Evolutionary conservation across 2,329 filamentous ascomycete genomes (phyloP), one percentile per base, ranked within the genome.

Genomic region (Cordyceps cateniannulata): DNA sequence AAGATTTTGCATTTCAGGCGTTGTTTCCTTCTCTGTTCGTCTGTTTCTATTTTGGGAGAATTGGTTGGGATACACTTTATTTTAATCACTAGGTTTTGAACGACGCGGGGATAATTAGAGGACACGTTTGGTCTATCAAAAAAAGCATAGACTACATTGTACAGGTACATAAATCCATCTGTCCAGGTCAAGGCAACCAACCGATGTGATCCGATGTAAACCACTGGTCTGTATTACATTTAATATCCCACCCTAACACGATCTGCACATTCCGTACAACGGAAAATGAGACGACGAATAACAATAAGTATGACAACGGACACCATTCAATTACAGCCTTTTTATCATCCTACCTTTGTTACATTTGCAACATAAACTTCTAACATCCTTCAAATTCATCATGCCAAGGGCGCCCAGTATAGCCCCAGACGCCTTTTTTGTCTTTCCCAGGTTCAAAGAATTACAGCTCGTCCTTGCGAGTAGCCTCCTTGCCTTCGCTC

Each of bases 401-500:
- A 58, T 58, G 45, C n/a, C 29, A 27, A 49, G 10, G 44, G 20
- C 16, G 18, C 45, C 20, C 40, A 24, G 14, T 20, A 32, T 18
- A 3, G 18, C 24, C 52, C 38, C 14, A 20, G 24, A 20, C 27
- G 18, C 22, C n/a, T 9, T 20, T 42, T 35, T 25, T 16, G 29
- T 14, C 1, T 20, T 55, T 45, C 25, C 27, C 2, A 18, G 32
- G 25, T 45, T n/a, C 8, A 29, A 27, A 25, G 2, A 29, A 52
- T 68, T 70, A 77, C 59, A 75, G 66, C 68, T 76, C 73, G 38
- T 76, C 74, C 62, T 71, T 73, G 51, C 66, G 69, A 16, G 78
- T 82, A 29, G 85, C 84, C 69, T 86, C 84, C 65, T 84, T 82
- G 62, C 79, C 79, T 66, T 87, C 85, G 66, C 84, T 87, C 2